Percentiles rank a stretch among this genome's conserved stretches.
Conservation (phyloP, 345 rosid genomes). For the Acer saccharum region DNA sequence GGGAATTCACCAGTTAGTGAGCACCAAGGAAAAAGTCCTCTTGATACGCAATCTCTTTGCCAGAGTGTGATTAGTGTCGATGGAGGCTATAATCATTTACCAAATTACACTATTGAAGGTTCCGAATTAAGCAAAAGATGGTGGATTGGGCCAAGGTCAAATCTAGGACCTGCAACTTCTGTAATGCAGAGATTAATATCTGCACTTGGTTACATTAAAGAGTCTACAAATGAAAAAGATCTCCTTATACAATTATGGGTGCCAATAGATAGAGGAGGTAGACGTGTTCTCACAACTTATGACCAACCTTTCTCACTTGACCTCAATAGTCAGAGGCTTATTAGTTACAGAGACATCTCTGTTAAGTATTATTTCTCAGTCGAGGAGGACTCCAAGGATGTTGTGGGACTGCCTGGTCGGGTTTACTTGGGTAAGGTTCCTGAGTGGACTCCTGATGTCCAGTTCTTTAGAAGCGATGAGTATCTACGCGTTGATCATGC, state of each 20-base stretch:
- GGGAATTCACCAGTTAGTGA: slow-evolving; percentile 31
- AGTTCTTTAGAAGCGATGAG: slow-evolving; percentile 84
- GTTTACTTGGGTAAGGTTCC: slow-evolving; percentile 84
- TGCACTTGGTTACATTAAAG: slow-evolving; percentile 66
- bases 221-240: slow-evolving; percentile 61
- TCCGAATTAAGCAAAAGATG: slow-evolving; percentile 50
- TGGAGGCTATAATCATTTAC: slow-evolving; percentile 7
- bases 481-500: slow-evolving; percentile 78
- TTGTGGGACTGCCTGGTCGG: slow-evolving; percentile 77
- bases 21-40: slow-evolving; percentile 27
- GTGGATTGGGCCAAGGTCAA: slow-evolving; percentile 75
- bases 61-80: slow-evolving; percentile 22
- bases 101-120: slow-evolving; percentile 25
- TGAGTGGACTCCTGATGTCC: slow-evolving; percentile 97
- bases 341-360: slow-evolving; percentile 76
- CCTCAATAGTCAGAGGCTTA: slow-evolving; percentile 57
- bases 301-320: slow-evolving; percentile 74
- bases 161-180: slow-evolving; percentile 41
- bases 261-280: slow-evolving; percentile 73
- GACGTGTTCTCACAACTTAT: slow-evolving; percentile 58
- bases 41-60: slow-evolving; percentile 24
- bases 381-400: slow-evolving; percentile 65
- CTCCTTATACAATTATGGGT: slow-evolving; percentile 86
- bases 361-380: slow-evolving; percentile 73
- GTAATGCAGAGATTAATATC: slow-evolving; percentile 68